These are phyloP conservation scores for Thinopyrum obtusiflorum DNA, from an alignment of 202 grass and related monocot genomes.

Conservation along the genomic window DNA sequence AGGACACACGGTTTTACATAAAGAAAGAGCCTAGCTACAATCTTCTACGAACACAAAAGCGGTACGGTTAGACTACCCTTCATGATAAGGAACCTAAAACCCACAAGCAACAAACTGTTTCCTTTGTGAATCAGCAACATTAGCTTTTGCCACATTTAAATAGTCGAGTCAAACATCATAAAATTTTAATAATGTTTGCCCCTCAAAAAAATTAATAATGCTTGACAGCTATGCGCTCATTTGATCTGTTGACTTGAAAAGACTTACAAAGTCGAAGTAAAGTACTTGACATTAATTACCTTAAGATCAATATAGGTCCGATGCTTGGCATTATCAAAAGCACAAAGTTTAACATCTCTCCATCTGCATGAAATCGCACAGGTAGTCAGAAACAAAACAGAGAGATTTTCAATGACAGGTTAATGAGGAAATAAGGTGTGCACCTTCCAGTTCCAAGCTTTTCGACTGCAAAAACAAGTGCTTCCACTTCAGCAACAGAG, in stretches of 20 bases:
- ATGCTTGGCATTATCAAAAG: slow-evolving; percentile 92
- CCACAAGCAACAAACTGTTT: slow-evolving; percentile 39
- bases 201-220: no score
- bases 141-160: background rate
- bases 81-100: slow-evolving; percentile 37
- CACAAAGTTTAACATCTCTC: slow-evolving; percentile 92
- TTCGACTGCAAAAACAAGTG: slow-evolving; percentile 90
- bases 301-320: slow-evolving; percentile 97
- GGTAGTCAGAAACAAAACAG: slow-evolving; percentile 24
- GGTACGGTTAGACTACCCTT: slow-evolving; percentile 5
- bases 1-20: slow-evolving; percentile 29
- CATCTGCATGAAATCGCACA: slow-evolving; percentile 59
- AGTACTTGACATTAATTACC: slow-evolving; percentile 53
- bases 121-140: slow-evolving; percentile 31
- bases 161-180: background rate
- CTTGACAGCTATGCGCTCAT: slow-evolving; percentile 11
- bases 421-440: slow-evolving; percentile 34
- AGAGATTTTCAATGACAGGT: background rate
- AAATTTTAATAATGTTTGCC: background rate
- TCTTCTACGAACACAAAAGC: slow-evolving; percentile 30
- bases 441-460: slow-evolving; percentile 99
- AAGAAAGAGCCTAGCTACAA: background rate
- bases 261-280: slow-evolving; percentile 9
- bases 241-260: slow-evolving; percentile 22
- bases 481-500: slow-evolving; percentile 95